These are phyloP conservation scores for Cutaneotrichosporon sp. DNA, from an alignment of 1,284 basidiomycete species.

Conservation along the genomic window DNA sequence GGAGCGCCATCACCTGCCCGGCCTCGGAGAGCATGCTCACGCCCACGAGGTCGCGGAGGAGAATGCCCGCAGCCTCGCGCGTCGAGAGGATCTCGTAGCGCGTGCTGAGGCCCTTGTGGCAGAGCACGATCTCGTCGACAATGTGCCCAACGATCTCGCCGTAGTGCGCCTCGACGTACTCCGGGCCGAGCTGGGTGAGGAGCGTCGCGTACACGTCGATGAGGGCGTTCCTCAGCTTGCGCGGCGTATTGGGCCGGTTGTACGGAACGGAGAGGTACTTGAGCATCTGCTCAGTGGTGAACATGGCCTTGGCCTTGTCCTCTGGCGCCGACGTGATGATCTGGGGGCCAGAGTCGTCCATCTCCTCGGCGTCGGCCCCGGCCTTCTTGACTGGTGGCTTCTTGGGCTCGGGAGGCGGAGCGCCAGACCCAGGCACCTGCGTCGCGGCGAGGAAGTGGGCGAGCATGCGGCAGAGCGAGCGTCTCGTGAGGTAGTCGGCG, in stretches of 20 bases:
- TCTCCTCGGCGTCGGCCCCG: constrained; percentile 61
- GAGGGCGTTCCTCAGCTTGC: constrained; percentile 76
- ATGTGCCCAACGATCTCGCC: constrained; percentile 75
- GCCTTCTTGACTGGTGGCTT: constrained; percentile 64
- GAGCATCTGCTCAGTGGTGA: constrained; percentile 80
- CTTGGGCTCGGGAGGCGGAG: constrained; percentile 55
- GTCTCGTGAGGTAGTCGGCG: constrained; percentile 81
- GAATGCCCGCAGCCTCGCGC: constrained; percentile 70
- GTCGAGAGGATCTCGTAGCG: constrained; percentile 75
- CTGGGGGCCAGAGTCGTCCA: constrained; percentile 62
- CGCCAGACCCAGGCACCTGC: constrained; percentile 68
- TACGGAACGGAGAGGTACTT: constrained; percentile 73
- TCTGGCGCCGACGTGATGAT: constrained; percentile 57
- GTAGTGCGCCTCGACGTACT: constrained; percentile 84
- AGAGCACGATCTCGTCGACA: constrained; percentile 70
- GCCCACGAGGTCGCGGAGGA: constrained; percentile 84
- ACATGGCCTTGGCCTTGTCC: constrained; percentile 69
- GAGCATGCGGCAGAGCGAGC: constrained; percentile 73
- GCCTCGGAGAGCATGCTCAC: constrained; percentile 87
- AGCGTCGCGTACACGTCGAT: constrained; percentile 86
- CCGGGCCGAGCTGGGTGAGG: constrained; percentile 70
- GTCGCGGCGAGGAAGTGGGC: constrained; percentile 83
- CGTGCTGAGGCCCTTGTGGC: constrained; percentile 59
- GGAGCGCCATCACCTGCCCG: constrained; percentile 87
- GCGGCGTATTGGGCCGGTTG: constrained; percentile 68